Conservation (phyloP, 257 asterid species). For the Thymus quinquecostatus region DNA sequence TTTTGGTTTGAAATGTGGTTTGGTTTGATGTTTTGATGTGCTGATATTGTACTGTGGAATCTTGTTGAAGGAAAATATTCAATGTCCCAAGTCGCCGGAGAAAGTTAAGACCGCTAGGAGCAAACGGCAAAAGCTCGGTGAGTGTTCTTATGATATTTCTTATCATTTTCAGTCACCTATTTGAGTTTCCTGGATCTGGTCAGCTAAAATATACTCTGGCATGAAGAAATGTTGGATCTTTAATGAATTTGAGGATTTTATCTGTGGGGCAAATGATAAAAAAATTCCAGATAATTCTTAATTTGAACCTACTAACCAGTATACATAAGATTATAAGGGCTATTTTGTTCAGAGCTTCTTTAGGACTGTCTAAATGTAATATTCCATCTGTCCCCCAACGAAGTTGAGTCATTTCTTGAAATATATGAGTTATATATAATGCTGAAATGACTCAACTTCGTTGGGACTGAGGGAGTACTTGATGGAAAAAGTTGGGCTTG, state of each 20-base stretch:
- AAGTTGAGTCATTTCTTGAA: too few relatives aligned
- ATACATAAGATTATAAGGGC: not conserved
- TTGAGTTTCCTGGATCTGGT: too few relatives aligned
- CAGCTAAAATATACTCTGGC: not conserved
- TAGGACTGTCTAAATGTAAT: not conserved
- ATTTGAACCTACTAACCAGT: not conserved
- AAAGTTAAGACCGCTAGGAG: constrained; percentile 53
- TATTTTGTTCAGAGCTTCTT: not conserved
- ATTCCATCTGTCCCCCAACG: too few relatives aligned
- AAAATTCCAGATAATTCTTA: not conserved
- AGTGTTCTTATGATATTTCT: not conserved
- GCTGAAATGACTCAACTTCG: too few relatives aligned
- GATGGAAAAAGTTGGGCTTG: too few relatives aligned
- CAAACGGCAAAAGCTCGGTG: constrained; percentile 76
- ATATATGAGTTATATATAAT: too few relatives aligned
- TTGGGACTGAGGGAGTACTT: too few relatives aligned
- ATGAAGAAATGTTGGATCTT: constrained; percentile 17
- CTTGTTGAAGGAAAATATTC: constrained; percentile 55
- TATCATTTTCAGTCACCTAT: not conserved
- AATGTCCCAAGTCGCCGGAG: constrained; percentile 86
- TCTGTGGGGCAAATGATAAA: not conserved
- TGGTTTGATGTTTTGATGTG: not conserved
- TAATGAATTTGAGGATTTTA: not conserved
- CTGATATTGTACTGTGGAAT: constrained; percentile 20
- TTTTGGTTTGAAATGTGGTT: constrained; percentile 6